Evolutionary conservation across 495 filamentous ascomycete species (phyloP), one percentile per base, ranked within the genome.

Genomic region (Trichoderma erinaceum): DNA sequence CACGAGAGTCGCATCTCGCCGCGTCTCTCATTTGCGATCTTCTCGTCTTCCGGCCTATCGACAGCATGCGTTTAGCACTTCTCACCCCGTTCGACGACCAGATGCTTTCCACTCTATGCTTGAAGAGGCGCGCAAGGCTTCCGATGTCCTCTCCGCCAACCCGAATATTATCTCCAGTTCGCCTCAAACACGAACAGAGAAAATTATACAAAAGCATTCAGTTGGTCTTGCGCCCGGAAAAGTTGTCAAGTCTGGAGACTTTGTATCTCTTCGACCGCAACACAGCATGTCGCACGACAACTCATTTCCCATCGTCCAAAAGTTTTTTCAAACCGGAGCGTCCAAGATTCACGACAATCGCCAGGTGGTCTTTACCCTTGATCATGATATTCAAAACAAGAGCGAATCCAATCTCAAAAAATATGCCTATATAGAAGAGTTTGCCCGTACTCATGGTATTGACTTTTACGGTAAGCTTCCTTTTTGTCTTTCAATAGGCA

Each of bases 221-320:
- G 79, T 91, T 18, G 90, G 88, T 58, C 85, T 97, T 5, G 73
- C 88, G 23, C 75, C 85, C 18, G 91, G 86, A 52, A 96, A 96
- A 77, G 79, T 81, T 35, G 90, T 93, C 68, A 82, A 81, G 68
- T 80, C 85, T 10, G 92, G 92, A 68, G 92, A 96, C 82, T 96
- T 93, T 82, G 87, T 97, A 63, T 91, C 87, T 0, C 83, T 97
- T 38, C 78, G 83, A 21, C 91, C 92, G 6, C 83, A 90, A 68
- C 81, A 83, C 29, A 90, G 89, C 80, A 95, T 97, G 88, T 93
- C 92, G 0, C 94, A 99, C 78, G 95, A 99, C 77, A 97, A 99
- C 78, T 88, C 88, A 0, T 96, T 88, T 89, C 91, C 93, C 1
- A 89, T 96, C 0, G 89, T 90, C 0, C 73, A 84, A 61, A 97